phyloP scores from a whole-genome alignment of 192 early-diverging fungal genomes.

The Dispira simplex region DNA sequence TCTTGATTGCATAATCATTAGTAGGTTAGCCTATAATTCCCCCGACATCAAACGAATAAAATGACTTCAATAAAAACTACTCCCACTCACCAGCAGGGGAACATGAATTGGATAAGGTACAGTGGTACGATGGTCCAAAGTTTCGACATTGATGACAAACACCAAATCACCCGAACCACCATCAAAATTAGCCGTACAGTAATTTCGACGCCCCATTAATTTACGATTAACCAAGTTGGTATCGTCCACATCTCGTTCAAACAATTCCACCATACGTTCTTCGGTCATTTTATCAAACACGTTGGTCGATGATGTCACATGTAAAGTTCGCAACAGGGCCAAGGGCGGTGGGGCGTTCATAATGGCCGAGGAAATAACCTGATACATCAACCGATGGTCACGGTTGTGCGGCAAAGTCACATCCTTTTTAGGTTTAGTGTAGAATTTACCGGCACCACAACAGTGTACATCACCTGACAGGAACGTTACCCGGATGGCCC shows the following conservation, averaged over 20 bases:
- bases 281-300: slow-evolving; percentile 39
- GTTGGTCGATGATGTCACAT: slow-evolving; percentile 37
- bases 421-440: slow-evolving; percentile 20
- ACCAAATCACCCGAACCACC: slow-evolving; percentile 19
- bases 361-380: slow-evolving; percentile 70
- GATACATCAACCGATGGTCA: slow-evolving; percentile 60
- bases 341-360: slow-evolving; percentile 64
- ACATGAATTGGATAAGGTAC: slow-evolving; percentile 32
- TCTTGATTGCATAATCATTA: too few relatives aligned
- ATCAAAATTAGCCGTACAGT: slow-evolving; percentile 32
- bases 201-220: slow-evolving; percentile 42
- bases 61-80: too few relatives aligned
- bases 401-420: neutral
- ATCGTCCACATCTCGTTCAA: slow-evolving; percentile 41
- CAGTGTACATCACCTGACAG: slow-evolving; percentile 69
- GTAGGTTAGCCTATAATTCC: too few relatives aligned
- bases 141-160: slow-evolving; percentile 38
- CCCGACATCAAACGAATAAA: too few relatives aligned
- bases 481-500: slow-evolving; percentile 56
- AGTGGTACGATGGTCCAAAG: slow-evolving; percentile 27
- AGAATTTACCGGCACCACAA: slow-evolving; percentile 43
- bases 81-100: slow-evolving; percentile 12
- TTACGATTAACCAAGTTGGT: slow-evolving; percentile 19
- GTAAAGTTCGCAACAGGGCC: slow-evolving; percentile 46
- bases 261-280: slow-evolving; percentile 59